phyloP scores from a whole-genome alignment of 1,139 yeast genomes.

The Kodamaea ohmeri region DNA sequence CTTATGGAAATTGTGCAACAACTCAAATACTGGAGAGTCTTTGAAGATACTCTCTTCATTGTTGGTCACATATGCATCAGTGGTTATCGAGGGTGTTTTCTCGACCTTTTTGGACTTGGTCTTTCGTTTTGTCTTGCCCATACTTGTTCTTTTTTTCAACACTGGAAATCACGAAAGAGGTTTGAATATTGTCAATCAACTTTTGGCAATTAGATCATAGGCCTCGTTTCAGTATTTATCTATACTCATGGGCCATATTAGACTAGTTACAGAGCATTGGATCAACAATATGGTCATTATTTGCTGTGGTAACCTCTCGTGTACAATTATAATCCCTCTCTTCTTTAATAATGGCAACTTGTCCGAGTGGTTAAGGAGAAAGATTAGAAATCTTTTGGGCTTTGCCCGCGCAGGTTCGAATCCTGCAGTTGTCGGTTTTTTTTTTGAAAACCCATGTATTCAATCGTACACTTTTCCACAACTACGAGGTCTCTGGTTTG shows the following conservation, averaged over 20 bases:
- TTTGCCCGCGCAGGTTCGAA: conserved; percentile 37
- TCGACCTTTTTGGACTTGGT: conserved; percentile 11
- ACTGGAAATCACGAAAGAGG: neutral
- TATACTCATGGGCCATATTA: no score
- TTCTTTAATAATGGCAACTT: conserved; percentile 21
- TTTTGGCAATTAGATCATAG: no score
- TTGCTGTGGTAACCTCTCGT: no score
- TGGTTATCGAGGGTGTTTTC: neutral
- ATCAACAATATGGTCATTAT: no score
- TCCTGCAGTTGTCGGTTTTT: conserved; percentile 33
- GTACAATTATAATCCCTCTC: no score
- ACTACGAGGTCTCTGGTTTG: no score
- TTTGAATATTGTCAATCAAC: neutral
- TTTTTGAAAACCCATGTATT: no score
- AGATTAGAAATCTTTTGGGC: conserved; percentile 45
- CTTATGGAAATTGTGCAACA: conserved; percentile 40
- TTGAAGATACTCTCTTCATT: conserved; percentile 16
- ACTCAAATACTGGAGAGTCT: conserved; percentile 39
- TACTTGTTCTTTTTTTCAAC: conserved; percentile 3
- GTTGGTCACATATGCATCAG: neutral
- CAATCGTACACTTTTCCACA: no score
- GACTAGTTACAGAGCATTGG: no score
- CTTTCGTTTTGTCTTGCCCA: conserved; percentile 16
- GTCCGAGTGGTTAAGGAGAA: conserved; percentile 41
- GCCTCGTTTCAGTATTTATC: no score